These are phyloP conservation scores for Sarocladium oryzae DNA, from an alignment of 2,329 filamentous ascomycete genomes.

Conservation along the genomic window DNA sequence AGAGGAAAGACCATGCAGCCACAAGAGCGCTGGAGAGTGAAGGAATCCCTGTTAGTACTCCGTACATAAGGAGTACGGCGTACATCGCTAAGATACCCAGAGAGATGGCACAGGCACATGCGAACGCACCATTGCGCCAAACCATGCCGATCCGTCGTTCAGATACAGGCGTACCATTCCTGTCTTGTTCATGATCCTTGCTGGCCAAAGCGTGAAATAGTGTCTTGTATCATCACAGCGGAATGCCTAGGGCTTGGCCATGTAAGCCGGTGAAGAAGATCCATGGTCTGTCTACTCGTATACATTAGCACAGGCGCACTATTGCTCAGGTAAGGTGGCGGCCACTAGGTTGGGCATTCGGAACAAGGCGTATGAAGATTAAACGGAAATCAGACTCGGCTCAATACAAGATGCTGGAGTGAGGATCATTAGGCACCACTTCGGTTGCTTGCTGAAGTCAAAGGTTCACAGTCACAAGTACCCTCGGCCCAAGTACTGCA, in stretches of 20 bases:
- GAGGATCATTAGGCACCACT: not conserved
- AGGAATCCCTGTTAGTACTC: not conserved
- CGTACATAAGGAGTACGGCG: too few species aligned
- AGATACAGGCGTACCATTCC: not conserved
- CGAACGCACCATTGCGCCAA: not conserved
- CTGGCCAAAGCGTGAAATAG: not conserved
- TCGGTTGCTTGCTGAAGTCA: not conserved
- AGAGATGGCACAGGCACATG: not conserved
- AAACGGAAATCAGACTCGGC: not conserved
- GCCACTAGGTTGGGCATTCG: too few species aligned
- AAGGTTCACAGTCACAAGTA: not conserved
- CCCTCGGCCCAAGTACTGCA: not conserved
- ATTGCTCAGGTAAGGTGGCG: not conserved
- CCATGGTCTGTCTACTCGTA: constrained; percentile 6
- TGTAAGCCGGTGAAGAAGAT: constrained; percentile 7
- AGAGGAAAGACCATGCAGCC: too few species aligned
- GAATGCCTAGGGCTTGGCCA: not conserved
- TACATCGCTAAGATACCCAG: not conserved
- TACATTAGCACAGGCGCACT: constrained; percentile 5
- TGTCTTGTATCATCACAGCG: not conserved
- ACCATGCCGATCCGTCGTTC: not conserved
- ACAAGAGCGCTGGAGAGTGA: not conserved
- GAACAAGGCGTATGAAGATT: too few species aligned
- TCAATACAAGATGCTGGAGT: not conserved
- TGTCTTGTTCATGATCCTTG: not conserved